Evolutionary conservation across 2,329 filamentous ascomycete species (phyloP).

Genomic region (Raffaelea albimanens): DNA sequence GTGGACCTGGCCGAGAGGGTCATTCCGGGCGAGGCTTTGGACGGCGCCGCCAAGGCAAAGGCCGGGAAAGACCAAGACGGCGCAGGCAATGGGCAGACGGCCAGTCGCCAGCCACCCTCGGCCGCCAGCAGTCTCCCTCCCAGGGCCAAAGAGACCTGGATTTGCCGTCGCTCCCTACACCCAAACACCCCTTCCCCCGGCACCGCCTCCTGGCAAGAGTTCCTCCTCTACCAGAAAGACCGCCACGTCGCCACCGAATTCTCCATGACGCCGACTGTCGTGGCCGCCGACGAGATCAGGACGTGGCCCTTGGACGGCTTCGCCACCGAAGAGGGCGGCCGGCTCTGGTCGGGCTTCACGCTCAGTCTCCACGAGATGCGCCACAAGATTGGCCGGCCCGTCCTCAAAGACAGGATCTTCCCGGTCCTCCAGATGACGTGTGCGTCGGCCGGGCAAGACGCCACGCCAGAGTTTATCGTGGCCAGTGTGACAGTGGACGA

Average conservation of each 20-base stretch:
- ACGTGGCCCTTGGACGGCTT: constrained; percentile 34
- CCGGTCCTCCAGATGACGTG: constrained; percentile 54
- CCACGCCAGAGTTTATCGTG: constrained; percentile 39
- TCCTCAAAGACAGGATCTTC: constrained; percentile 57
- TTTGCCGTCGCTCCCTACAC: constrained; percentile 53
- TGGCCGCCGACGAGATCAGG: constrained; percentile 33
- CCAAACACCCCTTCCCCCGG: constrained; percentile 36
- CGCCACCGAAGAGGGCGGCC: constrained; percentile 21
- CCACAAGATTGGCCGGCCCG: constrained; percentile 47
- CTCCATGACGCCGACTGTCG: constrained; percentile 48
- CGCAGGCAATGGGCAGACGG: constrained; percentile 11
- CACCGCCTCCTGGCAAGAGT: constrained; percentile 56
- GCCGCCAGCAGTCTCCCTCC: constrained; percentile 13
- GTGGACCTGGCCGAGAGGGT: constrained; percentile 45
- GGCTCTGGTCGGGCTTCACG: constrained; percentile 31
- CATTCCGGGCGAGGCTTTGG: too few relatives aligned
- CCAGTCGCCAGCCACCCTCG: too few relatives aligned
- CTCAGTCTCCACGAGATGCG: constrained; percentile 54
- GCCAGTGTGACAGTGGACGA: constrained; percentile 46
- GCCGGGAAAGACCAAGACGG: constrained; percentile 10
- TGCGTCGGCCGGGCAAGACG: constrained; percentile 24
- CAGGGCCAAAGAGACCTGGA: constrained; percentile 62
- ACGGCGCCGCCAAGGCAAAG: too few relatives aligned
- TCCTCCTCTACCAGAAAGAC: constrained; percentile 48
- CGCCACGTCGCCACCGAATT: constrained; percentile 47